These are phyloP conservation scores for Wallacemonas collosoma DNA, from an alignment of 208 protist genomes.

Conservation along the genomic window DNA sequence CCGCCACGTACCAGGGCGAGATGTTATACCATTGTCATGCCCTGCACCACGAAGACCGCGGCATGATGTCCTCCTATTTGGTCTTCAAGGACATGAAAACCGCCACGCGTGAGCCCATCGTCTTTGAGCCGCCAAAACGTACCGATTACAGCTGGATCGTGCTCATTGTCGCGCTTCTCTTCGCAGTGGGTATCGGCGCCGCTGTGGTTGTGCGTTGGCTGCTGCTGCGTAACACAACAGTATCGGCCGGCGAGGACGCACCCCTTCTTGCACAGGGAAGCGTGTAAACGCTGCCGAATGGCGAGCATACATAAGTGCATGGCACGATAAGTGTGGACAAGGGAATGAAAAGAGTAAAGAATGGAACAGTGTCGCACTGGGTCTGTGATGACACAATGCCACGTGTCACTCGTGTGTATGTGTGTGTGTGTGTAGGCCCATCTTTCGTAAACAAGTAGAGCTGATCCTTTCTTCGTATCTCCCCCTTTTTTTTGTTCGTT, in stretches of 20 bases:
- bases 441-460: no score
- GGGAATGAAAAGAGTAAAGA: no score
- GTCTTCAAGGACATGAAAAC: slow-evolving; percentile 43
- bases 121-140: background rate
- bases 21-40: slow-evolving; percentile 88
- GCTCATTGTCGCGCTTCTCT: slow-evolving; percentile 9
- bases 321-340: no score
- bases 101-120: background rate
- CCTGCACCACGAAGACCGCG: slow-evolving; percentile 77
- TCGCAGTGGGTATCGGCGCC: slow-evolving; percentile 2
- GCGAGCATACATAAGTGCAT: no score
- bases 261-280: slow-evolving; percentile 4
- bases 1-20: slow-evolving; percentile 73
- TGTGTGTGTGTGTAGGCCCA: no score
- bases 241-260: background rate
- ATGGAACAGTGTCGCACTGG: no score
- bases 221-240: background rate
- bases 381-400: no score
- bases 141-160: slow-evolving; percentile 4
- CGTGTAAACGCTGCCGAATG: background rate
- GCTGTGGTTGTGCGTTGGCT: background rate
- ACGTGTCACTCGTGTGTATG: no score
- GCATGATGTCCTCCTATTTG: slow-evolving; percentile 87
- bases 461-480: no score
- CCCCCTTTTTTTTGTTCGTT: no score